A percentile compares a stretch with the other conserved stretches of the same genome.
These are phyloP conservation scores for Galerina sulciceps DNA, from an alignment of 768 basidiomycete genomes.

Conservation along the genomic window DNA sequence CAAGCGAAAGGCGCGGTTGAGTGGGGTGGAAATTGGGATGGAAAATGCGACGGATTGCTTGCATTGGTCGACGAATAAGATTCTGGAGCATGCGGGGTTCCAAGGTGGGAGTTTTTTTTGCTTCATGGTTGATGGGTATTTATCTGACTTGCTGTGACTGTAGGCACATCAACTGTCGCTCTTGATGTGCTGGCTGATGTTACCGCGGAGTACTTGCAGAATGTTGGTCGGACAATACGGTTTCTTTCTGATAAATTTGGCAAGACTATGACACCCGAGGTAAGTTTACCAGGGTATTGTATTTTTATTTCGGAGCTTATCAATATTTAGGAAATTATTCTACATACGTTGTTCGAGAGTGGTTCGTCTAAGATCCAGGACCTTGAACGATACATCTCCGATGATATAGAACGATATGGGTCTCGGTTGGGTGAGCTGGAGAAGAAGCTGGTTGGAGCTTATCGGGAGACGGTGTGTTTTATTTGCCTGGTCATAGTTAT, in stretches of 20 bases:
- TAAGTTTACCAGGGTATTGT: conserved; percentile 44
- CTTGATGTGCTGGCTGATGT: conserved; percentile 80
- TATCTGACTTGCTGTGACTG: neutral
- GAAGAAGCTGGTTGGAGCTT: conserved; percentile 84
- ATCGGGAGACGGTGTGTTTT: conserved; percentile 75
- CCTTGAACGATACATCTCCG: conserved; percentile 85
- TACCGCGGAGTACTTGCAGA: conserved; percentile 78
- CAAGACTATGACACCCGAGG: conserved; percentile 83
- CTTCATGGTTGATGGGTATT: neutral
- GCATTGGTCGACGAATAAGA: conserved; percentile 73
- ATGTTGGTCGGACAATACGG: conserved; percentile 86
- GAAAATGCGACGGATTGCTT: conserved; percentile 66
- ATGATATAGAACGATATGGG: conserved; percentile 87
- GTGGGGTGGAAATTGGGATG: conserved; percentile 61
- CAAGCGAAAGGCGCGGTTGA: conserved; percentile 26
- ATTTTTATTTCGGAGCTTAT: neutral
- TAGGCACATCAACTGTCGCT: conserved; percentile 77
- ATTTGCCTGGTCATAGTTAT: neutral
- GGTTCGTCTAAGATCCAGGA: conserved; percentile 79
- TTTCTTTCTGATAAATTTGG: conserved; percentile 83
- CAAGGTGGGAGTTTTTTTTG: conserved; percentile 67
- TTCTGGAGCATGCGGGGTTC: conserved; percentile 90
- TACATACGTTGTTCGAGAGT: conserved; percentile 90
- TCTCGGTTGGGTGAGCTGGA: conserved; percentile 76
- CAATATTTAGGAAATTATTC: conserved; percentile 78